phyloP scores from a whole-genome alignment of 345 rosid genomes.

The Pistacia atlantica region DNA sequence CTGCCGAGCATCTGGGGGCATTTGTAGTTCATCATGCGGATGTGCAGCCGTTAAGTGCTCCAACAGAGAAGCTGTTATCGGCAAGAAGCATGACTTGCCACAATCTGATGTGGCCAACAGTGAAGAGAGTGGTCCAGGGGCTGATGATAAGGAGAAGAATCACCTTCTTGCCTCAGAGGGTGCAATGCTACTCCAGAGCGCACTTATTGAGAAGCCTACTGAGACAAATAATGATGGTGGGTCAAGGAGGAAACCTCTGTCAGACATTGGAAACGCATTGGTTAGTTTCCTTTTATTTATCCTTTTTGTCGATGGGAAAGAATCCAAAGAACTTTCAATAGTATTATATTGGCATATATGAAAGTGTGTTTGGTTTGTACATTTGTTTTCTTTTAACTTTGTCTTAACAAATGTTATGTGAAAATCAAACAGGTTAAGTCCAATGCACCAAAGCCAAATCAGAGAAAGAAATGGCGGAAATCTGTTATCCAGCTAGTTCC shows the following conservation, averaged over 20 bases:
- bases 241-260: slow-evolving; percentile 69
- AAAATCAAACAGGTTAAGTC: slow-evolving; percentile 58
- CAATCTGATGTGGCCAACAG: slow-evolving; percentile 19
- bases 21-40: slow-evolving; percentile 69
- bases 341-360: not conserved
- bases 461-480: slow-evolving; percentile 83
- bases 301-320: not conserved
- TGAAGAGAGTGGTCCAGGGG: slow-evolving; percentile 30
- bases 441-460: slow-evolving; percentile 61
- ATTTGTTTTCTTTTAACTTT: not conserved
- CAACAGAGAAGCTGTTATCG: slow-evolving; percentile 42
- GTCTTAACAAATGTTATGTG: not conserved
- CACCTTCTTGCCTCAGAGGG: slow-evolving; percentile 67
- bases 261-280: slow-evolving; percentile 83
- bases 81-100: slow-evolving; percentile 27
- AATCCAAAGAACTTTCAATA: not conserved
- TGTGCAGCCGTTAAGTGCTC: slow-evolving; percentile 65
- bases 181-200: slow-evolving; percentile 79
- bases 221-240: slow-evolving; percentile 44
- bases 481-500: slow-evolving; percentile 75
- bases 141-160: slow-evolving; percentile 41
- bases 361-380: too few relatives aligned
- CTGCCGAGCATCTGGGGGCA: slow-evolving; percentile 64
- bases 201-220: slow-evolving; percentile 49
- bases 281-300: slow-evolving; percentile 30